phyloP scores from a whole-genome alignment of 352 stramenopile species.

The Blastocystis sp. region DNA sequence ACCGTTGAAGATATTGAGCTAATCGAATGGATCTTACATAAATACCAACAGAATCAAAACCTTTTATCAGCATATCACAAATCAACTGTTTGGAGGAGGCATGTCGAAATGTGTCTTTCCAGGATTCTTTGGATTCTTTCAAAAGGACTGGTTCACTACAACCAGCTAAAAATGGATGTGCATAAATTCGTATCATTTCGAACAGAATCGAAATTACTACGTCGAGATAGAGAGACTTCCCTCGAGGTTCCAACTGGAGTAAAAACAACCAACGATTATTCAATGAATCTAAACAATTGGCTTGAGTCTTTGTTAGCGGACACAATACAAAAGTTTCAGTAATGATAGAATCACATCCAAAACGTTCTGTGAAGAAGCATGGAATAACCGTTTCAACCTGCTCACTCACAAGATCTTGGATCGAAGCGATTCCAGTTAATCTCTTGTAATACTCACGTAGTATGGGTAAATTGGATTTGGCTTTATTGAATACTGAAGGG shows the following conservation, averaged over 20 bases:
- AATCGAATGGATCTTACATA: conserved; percentile 12
- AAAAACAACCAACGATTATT: conserved; percentile 12
- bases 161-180: conserved; percentile 37
- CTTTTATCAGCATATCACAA: background rate
- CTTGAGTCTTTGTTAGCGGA: conserved; percentile 1
- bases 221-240: background rate
- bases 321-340: background rate
- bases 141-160: background rate
- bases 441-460: background rate
- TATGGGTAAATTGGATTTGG: background rate
- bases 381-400: background rate
- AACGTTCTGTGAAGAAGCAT: background rate
- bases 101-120: background rate
- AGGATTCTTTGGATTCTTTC: background rate
- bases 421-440: background rate
- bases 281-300: background rate
- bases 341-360: background rate
- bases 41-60: background rate
- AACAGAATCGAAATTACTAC: background rate
- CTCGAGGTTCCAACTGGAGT: background rate
- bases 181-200: conserved; percentile 8
- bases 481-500: background rate
- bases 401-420: background rate
- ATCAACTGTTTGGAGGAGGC: background rate
- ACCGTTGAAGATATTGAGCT: background rate